Base-by-base conservation (phyloP, 2,329 filamentous ascomycete species). In the Shiraia sp. region DNA sequence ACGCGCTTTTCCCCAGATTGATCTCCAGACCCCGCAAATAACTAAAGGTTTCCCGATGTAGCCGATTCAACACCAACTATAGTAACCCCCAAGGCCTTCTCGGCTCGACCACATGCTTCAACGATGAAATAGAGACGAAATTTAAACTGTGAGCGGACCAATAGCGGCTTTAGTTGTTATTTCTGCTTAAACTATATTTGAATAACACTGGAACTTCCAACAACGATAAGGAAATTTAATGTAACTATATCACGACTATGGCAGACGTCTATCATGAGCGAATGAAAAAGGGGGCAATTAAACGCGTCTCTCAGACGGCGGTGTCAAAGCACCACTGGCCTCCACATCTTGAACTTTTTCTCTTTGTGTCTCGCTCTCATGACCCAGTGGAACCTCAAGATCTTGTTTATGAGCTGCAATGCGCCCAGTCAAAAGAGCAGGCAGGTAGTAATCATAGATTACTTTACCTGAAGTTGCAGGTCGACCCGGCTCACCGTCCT, bases 401-500 rank as follows among this genome's bases (percentile, higher is more conserved):
- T 56, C 53, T 37, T 33, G 45, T 30, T 53, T 54, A 8, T 45
- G 22, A 10, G 39, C 35, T 6, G 19, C 27, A 2, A 55, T 14
- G n/a, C 31, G 42, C 1, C 50, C 45, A 14, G 32, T 53, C 4
- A 52, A 44, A 7, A 57, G 22, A 5, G 49, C 52, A n/a, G 45
- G 32, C 10, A 64, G 10, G 29, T 57, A 63, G 3, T 45, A 15
- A 1, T 38, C 40, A 32, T 49, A 59, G 42, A 63, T 42, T 3
- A 63, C 55, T 32, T 51, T 45, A 4, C 61, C 53, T 16, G 49
- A 56, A 7, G 42, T 37, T 12, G 40, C 30, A 7, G 43, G 27
- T 40, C 46, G 29, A 34, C 46, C 48, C 27, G 44, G 45, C 14
- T 58, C 55, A 8, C 52, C 53, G 27, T 63, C 57, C 12, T 54